These are phyloP conservation scores for Pythium diclinum DNA, from an alignment of 352 stramenopile species.

Conservation along the genomic window DNA sequence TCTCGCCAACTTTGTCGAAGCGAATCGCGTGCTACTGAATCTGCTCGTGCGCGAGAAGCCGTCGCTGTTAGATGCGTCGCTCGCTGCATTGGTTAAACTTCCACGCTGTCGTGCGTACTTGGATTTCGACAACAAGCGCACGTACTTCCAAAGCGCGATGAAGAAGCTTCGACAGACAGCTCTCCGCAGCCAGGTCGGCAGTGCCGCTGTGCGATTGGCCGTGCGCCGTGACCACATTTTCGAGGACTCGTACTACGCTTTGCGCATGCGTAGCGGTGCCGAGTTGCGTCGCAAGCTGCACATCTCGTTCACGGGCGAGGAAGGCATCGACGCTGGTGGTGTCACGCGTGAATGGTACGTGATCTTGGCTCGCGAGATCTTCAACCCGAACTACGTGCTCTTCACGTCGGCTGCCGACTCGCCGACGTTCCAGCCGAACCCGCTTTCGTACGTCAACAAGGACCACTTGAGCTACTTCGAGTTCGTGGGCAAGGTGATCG, in stretches of 20 bases:
- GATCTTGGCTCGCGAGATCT: conserved; percentile 99
- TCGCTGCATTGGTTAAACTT: conserved; percentile 95
- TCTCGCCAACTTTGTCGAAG: conserved; percentile 92
- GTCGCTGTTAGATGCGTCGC: conserved; percentile 93
- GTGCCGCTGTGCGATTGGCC: conserved; percentile 80
- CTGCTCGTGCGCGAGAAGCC: conserved; percentile 96
- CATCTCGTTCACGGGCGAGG: conserved; percentile 97
- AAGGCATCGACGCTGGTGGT: conserved; percentile 98
- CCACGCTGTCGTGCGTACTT: conserved; percentile 93
- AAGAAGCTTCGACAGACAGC: conserved; percentile 86
- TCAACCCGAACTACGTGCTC: conserved; percentile 99
- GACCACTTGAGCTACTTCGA: conserved; percentile 99
- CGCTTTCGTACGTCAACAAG: conserved; percentile 97
- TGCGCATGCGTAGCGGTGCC: conserved; percentile 94
- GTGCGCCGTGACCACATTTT: conserved; percentile 97
- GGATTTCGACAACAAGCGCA: conserved; percentile 99
- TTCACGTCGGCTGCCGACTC: conserved; percentile 99
- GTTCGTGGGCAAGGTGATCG: conserved; percentile 97
- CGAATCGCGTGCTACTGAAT: conserved; percentile 97
- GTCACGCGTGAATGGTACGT: conserved; percentile 98
- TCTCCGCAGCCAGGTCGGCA: conserved; percentile 89
- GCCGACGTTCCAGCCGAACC: conserved; percentile 99
- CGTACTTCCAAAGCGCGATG: conserved; percentile 97
- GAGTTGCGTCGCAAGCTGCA: conserved; percentile 97
- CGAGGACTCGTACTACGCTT: conserved; percentile 98